Evolutionary conservation across 352 stramenopile species (phyloP), one percentile per base, ranked within the genome.

Genomic region (Peronospora farinosa): DNA sequence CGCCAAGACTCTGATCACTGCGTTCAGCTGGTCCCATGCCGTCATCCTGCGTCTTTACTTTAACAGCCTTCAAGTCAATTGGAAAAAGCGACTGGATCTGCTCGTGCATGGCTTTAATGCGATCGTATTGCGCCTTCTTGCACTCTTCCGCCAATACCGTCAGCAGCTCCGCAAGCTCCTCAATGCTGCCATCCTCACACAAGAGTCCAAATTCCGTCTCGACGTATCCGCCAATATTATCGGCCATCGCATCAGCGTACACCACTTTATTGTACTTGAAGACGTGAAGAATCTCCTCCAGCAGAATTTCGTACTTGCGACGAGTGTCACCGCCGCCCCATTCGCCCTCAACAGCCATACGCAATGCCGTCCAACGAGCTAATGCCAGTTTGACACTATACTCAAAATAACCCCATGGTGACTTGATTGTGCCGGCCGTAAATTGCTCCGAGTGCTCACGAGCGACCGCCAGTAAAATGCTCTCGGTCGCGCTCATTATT

Each of bases 241-340:
- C 68, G 12, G 63, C 52, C 63, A 92, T 71, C 40, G 85, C 82
- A 50, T 90, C 77, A 1, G 72, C 45, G 47, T 75, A 70, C 44
- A 92, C 74, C 2, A 41, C 36, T 48, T 88, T 88, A 54, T 86
- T 81, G 58, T 85, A 88, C 61, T 89, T 89, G 67, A 86, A 89
- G 13, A 88, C 62, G 52, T 80, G 69, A 13, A 92, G 55, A 43
- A 90, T 76, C 61, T 90, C 77, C 10, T 86, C 82, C 16, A 88
- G 54, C 45, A 92, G 59, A 42, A 90, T 79, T 59, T 90, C 77
- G 54, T 82, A 88, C 70, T 92, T 92, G 60, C 75, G 74, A 16
- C 65, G 66, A 40, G 73, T 90, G 63, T 92, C 79, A 46, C 81
- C 81, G 40, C 78, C 78, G 48, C 81, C 81, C 81, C 81, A 92